Evolutionary conservation across 228 moss, liverwort and hornwort genomes (phyloP).

Genomic region (Sphagnum fallax): DNA sequence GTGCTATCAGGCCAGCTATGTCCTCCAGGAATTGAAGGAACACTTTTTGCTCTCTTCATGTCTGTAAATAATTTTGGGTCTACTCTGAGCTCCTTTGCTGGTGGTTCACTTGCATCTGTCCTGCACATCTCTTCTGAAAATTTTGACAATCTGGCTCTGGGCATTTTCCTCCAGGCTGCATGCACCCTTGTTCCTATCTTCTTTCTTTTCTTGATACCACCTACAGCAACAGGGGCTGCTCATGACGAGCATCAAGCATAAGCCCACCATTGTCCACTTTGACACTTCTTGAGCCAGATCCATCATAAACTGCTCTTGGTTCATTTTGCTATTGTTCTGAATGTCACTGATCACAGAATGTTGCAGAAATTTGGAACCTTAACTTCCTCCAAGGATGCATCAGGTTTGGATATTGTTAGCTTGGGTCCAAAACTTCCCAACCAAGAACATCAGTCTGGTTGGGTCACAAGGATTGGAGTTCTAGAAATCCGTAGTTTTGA

Average conservation of each 20-base stretch:
- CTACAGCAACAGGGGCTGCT: slow-evolving; percentile 1
- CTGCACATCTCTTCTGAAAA: slow-evolving; percentile 3
- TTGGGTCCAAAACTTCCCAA: too few relatives aligned
- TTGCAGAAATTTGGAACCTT: too few relatives aligned
- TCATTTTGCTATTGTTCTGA: too few relatives aligned
- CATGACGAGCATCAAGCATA: background rate
- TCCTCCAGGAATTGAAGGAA: slow-evolving; percentile 7
- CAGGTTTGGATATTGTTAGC: too few relatives aligned
- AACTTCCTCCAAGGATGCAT: too few relatives aligned
- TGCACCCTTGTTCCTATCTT: slow-evolving; percentile 1
- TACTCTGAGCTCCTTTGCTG: slow-evolving; percentile 2
- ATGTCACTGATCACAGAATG: too few relatives aligned
- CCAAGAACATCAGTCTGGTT: too few relatives aligned
- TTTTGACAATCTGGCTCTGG: slow-evolving; percentile 5
- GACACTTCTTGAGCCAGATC: too few relatives aligned
- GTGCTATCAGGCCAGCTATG: slow-evolving; percentile 2
- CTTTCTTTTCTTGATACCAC: slow-evolving; percentile 3
- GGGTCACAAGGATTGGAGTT: too few relatives aligned
- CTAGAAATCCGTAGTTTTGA: too few relatives aligned
- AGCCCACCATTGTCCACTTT: too few relatives aligned
- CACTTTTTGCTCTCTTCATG: slow-evolving; percentile 6
- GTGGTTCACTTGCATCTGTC: slow-evolving; percentile 2
- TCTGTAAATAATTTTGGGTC: slow-evolving; percentile 5
- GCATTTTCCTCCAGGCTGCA: slow-evolving; percentile 4
- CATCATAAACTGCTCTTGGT: too few relatives aligned